Evolutionary conservation across 2,329 filamentous ascomycete genomes (phyloP), one percentile per base, ranked within the genome.

Genomic region (Rutstroemia sp.): DNA sequence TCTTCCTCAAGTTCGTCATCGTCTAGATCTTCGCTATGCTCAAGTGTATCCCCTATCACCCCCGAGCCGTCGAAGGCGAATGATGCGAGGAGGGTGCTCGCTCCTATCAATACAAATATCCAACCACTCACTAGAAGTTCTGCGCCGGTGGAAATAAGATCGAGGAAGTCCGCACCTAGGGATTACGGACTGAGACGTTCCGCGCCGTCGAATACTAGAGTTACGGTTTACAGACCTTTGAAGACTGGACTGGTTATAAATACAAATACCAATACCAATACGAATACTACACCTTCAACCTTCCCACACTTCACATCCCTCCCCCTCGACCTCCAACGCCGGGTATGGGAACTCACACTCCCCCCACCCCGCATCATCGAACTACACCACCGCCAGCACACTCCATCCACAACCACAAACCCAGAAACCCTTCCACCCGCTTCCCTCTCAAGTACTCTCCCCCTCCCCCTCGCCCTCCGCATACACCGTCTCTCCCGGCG

Each of bases 301-400:
- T 54, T 54, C 23, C 36, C 52, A 40, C 36, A 54, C 21, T 54
- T 54, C 17, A n/a, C 9, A 36, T 49, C 44, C 10, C 39, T 54
- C 4, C 52, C 52, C 12, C 4, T 49, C 3, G 52, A 54, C 1
- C 25, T 54, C 1, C 52, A 54, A 21, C 48, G 45, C 10, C 48
- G 17, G 5, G 40, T 54, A n/a, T 54, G 52, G 52, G 25, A 5
- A 1, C 45, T 27, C 17, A 49, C 52, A 21, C 34, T 54, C 25
- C 45, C 52, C 1, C 16, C 21, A 14, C 36, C 45, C 1, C 44
- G 39, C 40, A 42, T 54, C 4, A 17, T 54, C 4, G 45, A 49
- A 42, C 27, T 54, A 8, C 17, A 12, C 17, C 21, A 19, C 5
- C 23, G 19, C 19, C 5, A n/a, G n/a, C 10, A 17, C 14, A 34